phyloP scores from a whole-genome alignment of 495 filamentous ascomycete species.

The Tuber calosporum region DNA sequence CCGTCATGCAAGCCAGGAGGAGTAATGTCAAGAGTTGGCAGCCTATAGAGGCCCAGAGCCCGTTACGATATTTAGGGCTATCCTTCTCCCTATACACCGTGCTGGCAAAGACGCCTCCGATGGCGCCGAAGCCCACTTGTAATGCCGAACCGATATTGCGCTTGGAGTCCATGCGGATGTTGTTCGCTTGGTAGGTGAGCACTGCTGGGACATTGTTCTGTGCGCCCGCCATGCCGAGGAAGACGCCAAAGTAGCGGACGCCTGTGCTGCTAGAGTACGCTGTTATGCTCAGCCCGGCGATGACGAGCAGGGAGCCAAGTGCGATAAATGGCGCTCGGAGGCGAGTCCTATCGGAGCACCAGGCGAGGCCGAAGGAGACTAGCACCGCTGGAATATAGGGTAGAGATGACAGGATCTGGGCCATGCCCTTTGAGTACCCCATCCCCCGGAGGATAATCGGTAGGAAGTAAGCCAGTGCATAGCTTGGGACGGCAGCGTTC shows the following conservation, averaged over 20 bases:
- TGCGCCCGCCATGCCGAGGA: conserved; percentile 51
- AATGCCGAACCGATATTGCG: conserved; percentile 44
- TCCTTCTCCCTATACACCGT: conserved; percentile 55
- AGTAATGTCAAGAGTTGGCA: conserved; percentile 26
- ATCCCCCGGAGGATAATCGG: conserved; percentile 50
- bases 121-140: conserved; percentile 49
- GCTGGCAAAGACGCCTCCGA: conserved; percentile 55
- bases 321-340: conserved; percentile 52
- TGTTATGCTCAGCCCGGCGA: conserved; percentile 52
- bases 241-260: conserved; percentile 54
- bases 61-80: conserved; percentile 52
- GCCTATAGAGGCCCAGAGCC: conserved; percentile 46
- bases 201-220: conserved; percentile 52
- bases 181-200: conserved; percentile 59
- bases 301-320: conserved; percentile 48
- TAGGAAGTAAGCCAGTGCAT: conserved; percentile 51
- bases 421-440: conserved; percentile 46
- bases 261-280: conserved; percentile 49
- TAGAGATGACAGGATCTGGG: conserved; percentile 48
- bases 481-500: conserved; percentile 46
- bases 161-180: conserved; percentile 59
- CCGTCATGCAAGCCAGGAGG: conserved; percentile 15
- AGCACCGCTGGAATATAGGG: conserved; percentile 45
- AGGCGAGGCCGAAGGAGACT: conserved; percentile 45
- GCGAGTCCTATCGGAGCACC: conserved; percentile 51